Evolutionary conservation across 2,329 filamentous ascomycete genomes (phyloP), one percentile per base, ranked within the genome.

Genomic region (Colletotrichum gigasporum): DNA sequence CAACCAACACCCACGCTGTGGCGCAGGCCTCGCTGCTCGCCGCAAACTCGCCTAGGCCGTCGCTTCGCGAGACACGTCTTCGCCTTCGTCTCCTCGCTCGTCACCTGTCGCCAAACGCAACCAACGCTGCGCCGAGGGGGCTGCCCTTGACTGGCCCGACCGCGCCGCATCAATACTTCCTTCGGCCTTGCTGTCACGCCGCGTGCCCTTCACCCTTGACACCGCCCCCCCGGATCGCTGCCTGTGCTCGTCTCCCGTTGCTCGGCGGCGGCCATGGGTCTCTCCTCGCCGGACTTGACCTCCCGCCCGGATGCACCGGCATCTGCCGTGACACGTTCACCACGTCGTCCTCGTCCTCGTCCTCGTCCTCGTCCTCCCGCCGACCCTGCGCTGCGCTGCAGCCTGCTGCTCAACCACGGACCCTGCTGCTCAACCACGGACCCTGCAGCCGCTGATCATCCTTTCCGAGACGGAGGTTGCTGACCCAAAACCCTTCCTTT

Each of bases 11-110:
- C 12, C n/a, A 48, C 22, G 16, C 4, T 39, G 39, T 37, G 48
- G 48, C 57, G 24, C 39, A 54, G 55, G 55, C 59, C 53, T 44
- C 44, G 16, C n/a, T 32, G 18, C 28, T 45, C 51, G 44, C 53
- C 37, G n/a, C 24, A 22, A 34, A 55, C 37, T 42, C 56, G 48
- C 50, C n/a, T n/a, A 26, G 12, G n/a, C 16, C 42, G 28, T 55
- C 41, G 57, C 18, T 26, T 55, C 57, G 57, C 54, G 54, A 50
- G 32, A 30, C n/a, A 53, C 50, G 34, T 39, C 12, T 14, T 39
- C 51, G 11, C 42, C 34, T 48, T 12, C 39, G n/a, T 42, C 39
- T 20, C 39, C 39, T 22, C 39, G 39, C 39, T 42, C 39, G 16
- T 42, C 39, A 42, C 16, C 14, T 16, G 18, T 42, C 39, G 39